Conservation (phyloP, 352 stramenopile genomes). For the Phytopythium delawarense region DNA sequence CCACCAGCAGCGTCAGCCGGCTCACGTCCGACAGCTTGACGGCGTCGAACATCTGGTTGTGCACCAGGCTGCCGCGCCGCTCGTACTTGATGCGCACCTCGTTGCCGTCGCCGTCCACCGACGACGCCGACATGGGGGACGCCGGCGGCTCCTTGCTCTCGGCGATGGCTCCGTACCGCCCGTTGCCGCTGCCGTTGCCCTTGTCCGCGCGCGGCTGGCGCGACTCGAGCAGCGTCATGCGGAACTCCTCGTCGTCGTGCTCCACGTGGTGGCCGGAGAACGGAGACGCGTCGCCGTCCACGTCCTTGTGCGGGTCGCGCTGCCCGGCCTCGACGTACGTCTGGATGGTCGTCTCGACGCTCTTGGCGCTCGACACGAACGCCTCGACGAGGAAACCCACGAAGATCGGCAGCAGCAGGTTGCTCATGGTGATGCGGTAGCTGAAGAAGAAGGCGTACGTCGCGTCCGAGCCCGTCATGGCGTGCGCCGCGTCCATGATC, state of each 20-base stretch:
- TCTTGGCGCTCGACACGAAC: slow-evolving; percentile 77
- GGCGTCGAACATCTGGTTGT: slow-evolving; percentile 81
- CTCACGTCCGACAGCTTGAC: slow-evolving; percentile 73
- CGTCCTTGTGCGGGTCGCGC: slow-evolving; percentile 23
- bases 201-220: slow-evolving; percentile 12
- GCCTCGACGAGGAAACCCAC: slow-evolving; percentile 85
- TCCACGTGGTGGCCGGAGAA: slow-evolving; percentile 24
- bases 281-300: slow-evolving; percentile 25
- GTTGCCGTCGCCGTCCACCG: slow-evolving; percentile 40
- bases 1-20: slow-evolving; percentile 55
- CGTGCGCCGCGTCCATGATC: slow-evolving; percentile 76
- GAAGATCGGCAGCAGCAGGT: slow-evolving; percentile 81
- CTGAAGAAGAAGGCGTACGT: slow-evolving; percentile 84
- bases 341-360: slow-evolving; percentile 56
- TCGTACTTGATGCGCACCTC: slow-evolving; percentile 72
- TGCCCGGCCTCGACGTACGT: slow-evolving; percentile 48
- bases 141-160: not conserved
- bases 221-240: slow-evolving; percentile 46
- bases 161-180: not conserved
- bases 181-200: not conserved
- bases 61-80: slow-evolving; percentile 59
- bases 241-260: slow-evolving; percentile 47
- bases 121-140: slow-evolving; percentile 26
- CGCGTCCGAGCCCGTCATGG: slow-evolving; percentile 45
- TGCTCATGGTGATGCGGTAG: slow-evolving; percentile 80